Evolutionary conservation across 257 asterid genomes (phyloP).

Genomic region (Hygrophila difformis): DNA sequence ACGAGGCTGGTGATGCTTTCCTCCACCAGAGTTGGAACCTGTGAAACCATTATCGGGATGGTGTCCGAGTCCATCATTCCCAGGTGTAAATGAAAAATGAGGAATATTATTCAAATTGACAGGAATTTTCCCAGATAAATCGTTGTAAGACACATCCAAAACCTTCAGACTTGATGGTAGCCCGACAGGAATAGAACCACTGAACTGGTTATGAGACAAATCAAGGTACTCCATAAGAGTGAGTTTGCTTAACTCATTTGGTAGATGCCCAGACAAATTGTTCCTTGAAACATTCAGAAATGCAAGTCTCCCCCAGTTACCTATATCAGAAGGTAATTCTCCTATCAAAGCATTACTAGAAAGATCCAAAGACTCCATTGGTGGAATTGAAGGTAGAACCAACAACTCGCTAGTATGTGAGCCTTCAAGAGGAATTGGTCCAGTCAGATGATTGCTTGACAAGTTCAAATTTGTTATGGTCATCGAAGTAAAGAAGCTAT

Average conservation of each 20-base stretch:
- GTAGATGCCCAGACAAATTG: constrained; percentile 52
- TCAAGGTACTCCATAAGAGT: constrained; percentile 47
- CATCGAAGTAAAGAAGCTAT: constrained; percentile 40
- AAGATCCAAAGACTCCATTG: constrained; percentile 59
- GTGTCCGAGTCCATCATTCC: constrained; percentile 23
- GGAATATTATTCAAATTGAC: constrained; percentile 44
- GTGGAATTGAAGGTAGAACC: constrained; percentile 45
- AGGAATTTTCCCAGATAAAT: constrained; percentile 49
- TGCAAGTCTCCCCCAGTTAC: constrained; percentile 49
- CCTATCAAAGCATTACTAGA: constrained; percentile 53
- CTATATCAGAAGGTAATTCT: constrained; percentile 42
- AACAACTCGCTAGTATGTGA: constrained; percentile 40
- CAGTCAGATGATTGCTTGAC: constrained; percentile 52
- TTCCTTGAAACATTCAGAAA: constrained; percentile 54
- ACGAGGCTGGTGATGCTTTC: constrained; percentile 29
- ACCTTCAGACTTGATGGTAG: constrained; percentile 39
- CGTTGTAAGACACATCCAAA: constrained; percentile 55
- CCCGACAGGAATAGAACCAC: constrained; percentile 46
- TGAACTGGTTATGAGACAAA: constrained; percentile 52
- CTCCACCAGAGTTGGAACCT: neutral
- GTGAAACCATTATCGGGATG: no score
- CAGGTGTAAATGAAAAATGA: constrained; percentile 50
- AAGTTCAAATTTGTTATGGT: constrained; percentile 46
- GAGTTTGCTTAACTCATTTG: constrained; percentile 49
- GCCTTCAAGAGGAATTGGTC: constrained; percentile 52